Percentiles rank a stretch among this genome's conserved stretches.
These are phyloP conservation scores for Candida sp. DNA, from an alignment of 1,139 yeast genomes.

Conservation along the genomic window DNA sequence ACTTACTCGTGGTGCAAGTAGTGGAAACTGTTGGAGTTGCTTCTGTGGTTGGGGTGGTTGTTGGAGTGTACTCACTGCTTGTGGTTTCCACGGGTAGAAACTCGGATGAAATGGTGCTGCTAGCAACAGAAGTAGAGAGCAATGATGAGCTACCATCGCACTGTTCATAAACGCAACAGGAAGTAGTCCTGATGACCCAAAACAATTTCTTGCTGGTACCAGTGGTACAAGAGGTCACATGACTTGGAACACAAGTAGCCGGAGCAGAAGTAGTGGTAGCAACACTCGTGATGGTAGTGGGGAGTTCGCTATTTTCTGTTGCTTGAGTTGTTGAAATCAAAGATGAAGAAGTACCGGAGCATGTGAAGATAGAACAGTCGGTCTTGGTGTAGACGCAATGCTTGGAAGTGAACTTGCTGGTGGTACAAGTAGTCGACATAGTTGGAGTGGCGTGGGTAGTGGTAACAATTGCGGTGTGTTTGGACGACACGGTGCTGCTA, in stretches of 20 bases:
- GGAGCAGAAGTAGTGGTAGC: slow-evolving; percentile 16
- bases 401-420: not conserved
- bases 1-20: not conserved
- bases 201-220: too few relatives aligned
- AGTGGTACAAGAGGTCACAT: not conserved
- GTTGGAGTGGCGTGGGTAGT: not conserved
- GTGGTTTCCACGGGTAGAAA: not conserved
- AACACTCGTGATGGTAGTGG: slow-evolving; percentile 5
- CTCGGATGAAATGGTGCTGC: not conserved
- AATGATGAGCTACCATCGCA: too few relatives aligned
- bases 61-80: not conserved
- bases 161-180: too few relatives aligned
- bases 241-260: not conserved
- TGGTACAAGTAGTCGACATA: not conserved
- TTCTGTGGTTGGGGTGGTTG: not conserved
- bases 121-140: too few relatives aligned
- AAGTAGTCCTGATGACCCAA: too few relatives aligned
- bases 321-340: slow-evolving; percentile 15
- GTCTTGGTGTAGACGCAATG: not conserved
- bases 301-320: slow-evolving; percentile 9
- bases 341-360: not conserved
- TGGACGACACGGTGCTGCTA: not conserved
- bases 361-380: not conserved
- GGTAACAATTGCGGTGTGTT: not conserved
- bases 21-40: not conserved